Evolutionary conservation across 2,329 filamentous ascomycete species (phyloP), one percentile per base, ranked within the genome.

Genomic region (Fusarium illudens): DNA sequence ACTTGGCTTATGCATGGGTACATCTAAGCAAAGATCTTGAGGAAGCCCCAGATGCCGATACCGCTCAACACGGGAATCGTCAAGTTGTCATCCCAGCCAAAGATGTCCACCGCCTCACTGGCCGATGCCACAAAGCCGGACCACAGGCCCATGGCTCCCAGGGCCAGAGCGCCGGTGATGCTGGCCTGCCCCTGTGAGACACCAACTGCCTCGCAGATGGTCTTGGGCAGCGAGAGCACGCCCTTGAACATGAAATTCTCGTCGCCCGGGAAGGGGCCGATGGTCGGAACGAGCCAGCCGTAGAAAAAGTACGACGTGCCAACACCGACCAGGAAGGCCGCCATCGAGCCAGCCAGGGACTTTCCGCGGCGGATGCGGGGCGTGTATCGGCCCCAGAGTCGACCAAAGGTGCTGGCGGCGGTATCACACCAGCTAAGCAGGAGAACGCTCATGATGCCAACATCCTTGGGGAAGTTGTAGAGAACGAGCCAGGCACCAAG

Each of bases 371-470:
- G 89, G 58, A 99, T 87, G 54, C 91, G 87, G 34, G 92, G 92
- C 2, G 96, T 99, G 77, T 97, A 94, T 65, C 91, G 88, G 39
- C 96, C 96, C 81, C 92, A 98, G 13, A 95, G 83, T 57, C 96
- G 88, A 55, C 96, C 96, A 75, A 99, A 94, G 0, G 96, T 99
- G 76, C 92, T 96, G 52, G 96, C 96, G 33, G 96, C 96, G 1
- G 96, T 98, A 78, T 99, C 96, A 80, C 96, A 99, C 96, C 96
- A 99, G 76, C 92, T 96, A 22, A 99, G 87, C 37, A 99, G 86
- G 73, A 99, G 84, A 42, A 98, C 91, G 64, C 92, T 90, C 84
- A 98, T 91, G 50, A 97, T 91, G 8, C 91, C 94, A 22, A 99
- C 87, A 74, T 99, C 96, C 81, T 98, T 99, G 67, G 94, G 93